phyloP scores from a whole-genome alignment of 2,329 filamentous ascomycete species.

The Arthrobotrys sinensis region DNA sequence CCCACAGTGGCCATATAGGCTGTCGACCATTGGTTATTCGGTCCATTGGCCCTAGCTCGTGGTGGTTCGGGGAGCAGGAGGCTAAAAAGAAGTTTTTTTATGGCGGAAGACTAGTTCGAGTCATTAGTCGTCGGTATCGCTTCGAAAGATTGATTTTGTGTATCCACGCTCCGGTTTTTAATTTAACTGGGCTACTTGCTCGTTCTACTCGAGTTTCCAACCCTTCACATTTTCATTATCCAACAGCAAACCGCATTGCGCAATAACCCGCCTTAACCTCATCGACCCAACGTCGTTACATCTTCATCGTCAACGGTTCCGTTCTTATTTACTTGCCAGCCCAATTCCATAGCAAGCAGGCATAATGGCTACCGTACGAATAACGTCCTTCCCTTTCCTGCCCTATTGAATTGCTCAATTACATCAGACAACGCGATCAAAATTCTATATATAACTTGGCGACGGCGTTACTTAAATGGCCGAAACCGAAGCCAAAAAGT shows the following conservation, averaged over 20 bases:
- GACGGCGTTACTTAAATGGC: not conserved
- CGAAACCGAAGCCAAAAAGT: too few species aligned
- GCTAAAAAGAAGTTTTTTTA: slow-evolving; percentile 37
- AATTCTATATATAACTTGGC: slow-evolving; percentile 24
- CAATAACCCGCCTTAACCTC: not conserved
- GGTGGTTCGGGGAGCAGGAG: slow-evolving; percentile 7
- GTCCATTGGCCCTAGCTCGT: slow-evolving; percentile 23
- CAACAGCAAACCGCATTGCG: not conserved
- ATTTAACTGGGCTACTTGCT: not conserved
- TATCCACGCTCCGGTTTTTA: slow-evolving; percentile 18
- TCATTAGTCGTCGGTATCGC: slow-evolving; percentile 4
- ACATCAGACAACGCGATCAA: slow-evolving; percentile 35
- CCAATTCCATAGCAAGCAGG: slow-evolving; percentile 7
- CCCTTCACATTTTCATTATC: slow-evolving; percentile 17
- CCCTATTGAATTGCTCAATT: not conserved
- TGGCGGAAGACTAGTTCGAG: not conserved
- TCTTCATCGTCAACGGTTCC: not conserved
- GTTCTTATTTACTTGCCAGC: slow-evolving; percentile 1
- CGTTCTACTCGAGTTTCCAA: not conserved
- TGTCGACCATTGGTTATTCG: slow-evolving; percentile 23
- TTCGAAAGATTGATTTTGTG: slow-evolving; percentile 13
- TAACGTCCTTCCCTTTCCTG: slow-evolving; percentile 37
- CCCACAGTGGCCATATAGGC: slow-evolving; percentile 37
- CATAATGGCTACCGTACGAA: slow-evolving; percentile 52
- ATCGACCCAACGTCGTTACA: not conserved